Base-by-base conservation (phyloP, 768 basidiomycete genomes). In the Scleroderma citrinum region DNA sequence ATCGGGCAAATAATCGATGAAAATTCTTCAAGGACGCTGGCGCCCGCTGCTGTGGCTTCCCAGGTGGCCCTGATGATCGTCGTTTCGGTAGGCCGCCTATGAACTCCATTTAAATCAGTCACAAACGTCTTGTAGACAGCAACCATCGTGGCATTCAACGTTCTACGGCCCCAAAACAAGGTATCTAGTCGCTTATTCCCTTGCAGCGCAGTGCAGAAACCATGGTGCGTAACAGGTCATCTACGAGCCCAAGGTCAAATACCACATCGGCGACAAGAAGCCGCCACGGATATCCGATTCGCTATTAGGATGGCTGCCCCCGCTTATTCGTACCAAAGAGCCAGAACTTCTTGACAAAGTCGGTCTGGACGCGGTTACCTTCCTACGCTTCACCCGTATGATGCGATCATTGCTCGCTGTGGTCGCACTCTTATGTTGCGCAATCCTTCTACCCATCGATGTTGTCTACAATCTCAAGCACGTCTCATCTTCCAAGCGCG, bases 181-280 rank as follows among this genome's bases (percentile, higher is more conserved):
- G 87, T 83, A 59, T 34, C 65, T 59, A 13, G 10, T 36, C 39
- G 14, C 31, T 44, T 46, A 40, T 17, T 11, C 23, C 36, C 10
- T 17, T 57, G 17, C 45, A 36, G 31, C 5, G 24, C 36, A 14
- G 3, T 42, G 26, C 29, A 29, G 1, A 44, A 16, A 17, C 31
- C 24, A 54, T 34, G 38, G 21, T 2, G 26, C 21, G 32, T 51
- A 23, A 29, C 50, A 91, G 91, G 79, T 90, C 53, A 81, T 93
- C 50, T 95, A 95, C 61, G 89, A 92, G 63, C 93, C 92, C 53
- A 96, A 94, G 70, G 82, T 90, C 68, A 94, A 94, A 67, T 94
- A 92, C 62, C 88, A 90, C 60, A 74, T 79, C 51, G 86, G 83
- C 36, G 67, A 81, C 66, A 90, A 90, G 64, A 71, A 76, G 23